Conservation (phyloP, 345 rosid species). For the Geranium brycei region DNA sequence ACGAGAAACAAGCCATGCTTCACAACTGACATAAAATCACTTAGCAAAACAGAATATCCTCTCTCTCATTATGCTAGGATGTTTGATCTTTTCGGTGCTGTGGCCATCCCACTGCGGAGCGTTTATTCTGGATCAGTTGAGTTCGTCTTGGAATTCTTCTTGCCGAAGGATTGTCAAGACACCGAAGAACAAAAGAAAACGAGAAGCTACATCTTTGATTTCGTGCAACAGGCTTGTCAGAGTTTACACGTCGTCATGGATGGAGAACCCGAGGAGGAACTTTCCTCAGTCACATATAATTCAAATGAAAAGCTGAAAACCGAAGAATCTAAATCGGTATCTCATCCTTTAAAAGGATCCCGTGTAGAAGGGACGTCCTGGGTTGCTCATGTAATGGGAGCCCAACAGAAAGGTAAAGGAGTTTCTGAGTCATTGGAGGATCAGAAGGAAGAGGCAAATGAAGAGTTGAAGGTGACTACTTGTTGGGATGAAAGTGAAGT, state of each 20-base stretch:
- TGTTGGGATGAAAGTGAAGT: slow-evolving; percentile 21
- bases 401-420: slow-evolving; percentile 47
- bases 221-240: slow-evolving; percentile 14
- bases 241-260: slow-evolving; percentile 16
- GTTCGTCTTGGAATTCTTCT: slow-evolving; percentile 26
- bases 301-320: slow-evolving; percentile 7
- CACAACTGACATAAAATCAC: slow-evolving; percentile 43
- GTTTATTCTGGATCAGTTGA: slow-evolving; percentile 12
- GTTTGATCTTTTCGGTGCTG: slow-evolving; percentile 18
- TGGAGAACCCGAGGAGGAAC: slow-evolving; percentile 13
- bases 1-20: slow-evolving; percentile 40
- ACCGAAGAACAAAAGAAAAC: slow-evolving; percentile 12
- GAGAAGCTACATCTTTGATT: slow-evolving; percentile 7
- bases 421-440: slow-evolving; percentile 43
- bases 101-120: slow-evolving; percentile 23
- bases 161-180: slow-evolving; percentile 22
- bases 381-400: slow-evolving; percentile 42
- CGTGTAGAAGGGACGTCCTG: slow-evolving; percentile 40
- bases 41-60: slow-evolving; percentile 59
- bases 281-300: not conserved
- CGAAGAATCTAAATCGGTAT: slow-evolving; percentile 11
- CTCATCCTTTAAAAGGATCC: slow-evolving; percentile 28
- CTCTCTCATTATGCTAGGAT: slow-evolving; percentile 56
- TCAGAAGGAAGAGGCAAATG: slow-evolving; percentile 31
- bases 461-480: slow-evolving; percentile 37